Base-by-base conservation (phyloP, 192 early-diverging fungal genomes). In the Geranomyces michiganensis region DNA sequence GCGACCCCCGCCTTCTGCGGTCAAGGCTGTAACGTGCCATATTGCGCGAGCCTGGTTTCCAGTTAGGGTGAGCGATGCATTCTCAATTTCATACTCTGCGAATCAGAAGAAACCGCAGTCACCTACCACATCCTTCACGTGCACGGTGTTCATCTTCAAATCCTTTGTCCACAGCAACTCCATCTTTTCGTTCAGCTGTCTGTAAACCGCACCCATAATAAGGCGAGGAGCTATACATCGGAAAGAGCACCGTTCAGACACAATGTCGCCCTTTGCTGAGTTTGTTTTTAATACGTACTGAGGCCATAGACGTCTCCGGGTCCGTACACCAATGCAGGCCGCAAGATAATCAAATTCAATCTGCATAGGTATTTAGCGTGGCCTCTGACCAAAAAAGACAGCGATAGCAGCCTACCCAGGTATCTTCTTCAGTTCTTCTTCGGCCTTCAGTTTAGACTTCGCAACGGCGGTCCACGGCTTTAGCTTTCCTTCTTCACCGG, bases 141-240 rank as follows among this genome's bases (percentile, higher is more conserved):
- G 96, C 12, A 98, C 96, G 0, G 96, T 98, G 80, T 93, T 96
- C 73, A 97, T 86, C 62, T 92, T 92, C 45, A 97, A 74, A 63
- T 92, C 92, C 68, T 92, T 92, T 32, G 90, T 93, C 96, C 96
- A 98, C 48, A 98, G 79, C 46, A 96, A 85, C 32, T 92, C 92
- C 96, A 98, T 97, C 68, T 91, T 88, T 75, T 95, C 91, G 41
- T 88, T 83, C 27, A 90, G 68, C 27, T 88, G 85, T 48, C 90
- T 77, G 78, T 96, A 96, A 15, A 98, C 90, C 49, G 92, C 90
- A 60, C 94, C 96, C 51, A 92, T 91, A 44, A 98, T 95, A 68
- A 98, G 79, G 68, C 95, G 91, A 32, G 96, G 94, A 32, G 94
- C 96, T 88, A 76, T 22, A 17, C 29, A 66, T 56, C 24, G 68